A percentile compares a stretch with the other conserved stretches of the same genome.
Conservation (phyloP, 441 rosid genomes). For the Hypseocharis bilobata region DNA sequence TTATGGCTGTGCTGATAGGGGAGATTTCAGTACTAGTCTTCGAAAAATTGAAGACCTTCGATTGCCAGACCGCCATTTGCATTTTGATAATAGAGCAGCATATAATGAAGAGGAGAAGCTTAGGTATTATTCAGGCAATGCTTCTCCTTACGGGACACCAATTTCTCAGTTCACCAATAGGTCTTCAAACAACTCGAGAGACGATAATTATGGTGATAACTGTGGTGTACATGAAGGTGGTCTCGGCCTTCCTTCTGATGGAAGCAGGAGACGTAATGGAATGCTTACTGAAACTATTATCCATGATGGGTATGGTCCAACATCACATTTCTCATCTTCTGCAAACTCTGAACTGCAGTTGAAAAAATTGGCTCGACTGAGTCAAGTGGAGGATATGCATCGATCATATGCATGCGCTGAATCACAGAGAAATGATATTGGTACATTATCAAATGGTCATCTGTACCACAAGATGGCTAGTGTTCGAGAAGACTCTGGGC, state of each 20-base stretch:
- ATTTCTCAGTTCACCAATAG: background rate
- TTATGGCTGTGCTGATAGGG: constrained; percentile 4
- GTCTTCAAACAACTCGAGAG: background rate
- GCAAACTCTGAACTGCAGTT: background rate
- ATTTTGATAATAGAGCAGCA: background rate
- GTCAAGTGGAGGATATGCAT: constrained; percentile 5
- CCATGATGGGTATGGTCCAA: constrained; percentile 2
- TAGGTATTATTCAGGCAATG: background rate
- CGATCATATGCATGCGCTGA: background rate
- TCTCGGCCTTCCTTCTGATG: background rate
- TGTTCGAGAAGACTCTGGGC: constrained; percentile 6
- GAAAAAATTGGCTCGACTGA: background rate
- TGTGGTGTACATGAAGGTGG: background rate
- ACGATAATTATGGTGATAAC: background rate
- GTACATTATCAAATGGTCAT: background rate
- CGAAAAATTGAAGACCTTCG: too few relatives aligned
- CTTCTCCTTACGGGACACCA: background rate
- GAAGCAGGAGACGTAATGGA: constrained; percentile 7
- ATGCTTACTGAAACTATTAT: background rate
- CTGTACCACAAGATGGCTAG: constrained; percentile 5
- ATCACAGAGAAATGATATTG: constrained; percentile 10
- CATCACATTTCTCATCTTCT: constrained; percentile 2
- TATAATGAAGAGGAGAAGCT: background rate
- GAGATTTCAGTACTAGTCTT: background rate
- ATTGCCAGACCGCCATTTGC: background rate